Conservation (phyloP, 2,329 filamentous ascomycete genomes). For the Leptographium wingfieldii region DNA sequence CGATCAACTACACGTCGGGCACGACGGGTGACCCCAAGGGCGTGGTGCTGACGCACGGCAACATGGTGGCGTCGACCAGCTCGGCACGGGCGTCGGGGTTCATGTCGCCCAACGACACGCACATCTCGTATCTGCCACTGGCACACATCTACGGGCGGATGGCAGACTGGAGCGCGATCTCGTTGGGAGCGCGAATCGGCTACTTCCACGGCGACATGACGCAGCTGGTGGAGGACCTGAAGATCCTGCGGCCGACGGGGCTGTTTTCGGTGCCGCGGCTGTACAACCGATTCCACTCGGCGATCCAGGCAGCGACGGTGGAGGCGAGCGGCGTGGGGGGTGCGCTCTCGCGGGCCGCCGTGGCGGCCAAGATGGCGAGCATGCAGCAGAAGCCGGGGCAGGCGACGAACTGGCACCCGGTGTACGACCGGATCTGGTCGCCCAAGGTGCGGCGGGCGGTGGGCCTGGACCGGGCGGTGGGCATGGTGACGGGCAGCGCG, state of each 20-base stretch:
- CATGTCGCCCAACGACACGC: conserved; percentile 41
- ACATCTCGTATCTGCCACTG: conserved; percentile 80
- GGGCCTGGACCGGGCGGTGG: conserved; percentile 59
- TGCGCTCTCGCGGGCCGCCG: conserved; percentile 64
- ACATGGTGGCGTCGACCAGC: conserved; percentile 62
- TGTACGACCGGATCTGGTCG: conserved; percentile 83
- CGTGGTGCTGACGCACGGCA: conserved; percentile 69
- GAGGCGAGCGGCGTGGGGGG: conserved; percentile 72
- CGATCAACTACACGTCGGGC: conserved; percentile 84
- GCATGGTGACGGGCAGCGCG: conserved; percentile 79
- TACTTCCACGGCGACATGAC: conserved; percentile 91
- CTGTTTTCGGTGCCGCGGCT: conserved; percentile 86
- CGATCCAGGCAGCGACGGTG: conserved; percentile 66
- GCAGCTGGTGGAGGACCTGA: conserved; percentile 81
- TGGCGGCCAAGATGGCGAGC: conserved; percentile 66
- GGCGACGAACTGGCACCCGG: conserved; percentile 64
- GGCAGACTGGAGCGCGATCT: conserved; percentile 62
- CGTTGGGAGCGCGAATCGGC: conserved; percentile 62
- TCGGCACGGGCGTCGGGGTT: conserved; percentile 43
- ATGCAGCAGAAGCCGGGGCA: conserved; percentile 59
- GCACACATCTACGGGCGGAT: conserved; percentile 91
- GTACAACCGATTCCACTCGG: conserved; percentile 80
- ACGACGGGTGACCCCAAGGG: conserved; percentile 77
- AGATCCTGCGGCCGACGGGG: conserved; percentile 67
- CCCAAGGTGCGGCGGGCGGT: conserved; percentile 76